A percentile compares a stretch with the other conserved stretches of the same genome.
Evolutionary conservation across 257 asterid species (phyloP).

Genomic region (Plantago elongata): DNA sequence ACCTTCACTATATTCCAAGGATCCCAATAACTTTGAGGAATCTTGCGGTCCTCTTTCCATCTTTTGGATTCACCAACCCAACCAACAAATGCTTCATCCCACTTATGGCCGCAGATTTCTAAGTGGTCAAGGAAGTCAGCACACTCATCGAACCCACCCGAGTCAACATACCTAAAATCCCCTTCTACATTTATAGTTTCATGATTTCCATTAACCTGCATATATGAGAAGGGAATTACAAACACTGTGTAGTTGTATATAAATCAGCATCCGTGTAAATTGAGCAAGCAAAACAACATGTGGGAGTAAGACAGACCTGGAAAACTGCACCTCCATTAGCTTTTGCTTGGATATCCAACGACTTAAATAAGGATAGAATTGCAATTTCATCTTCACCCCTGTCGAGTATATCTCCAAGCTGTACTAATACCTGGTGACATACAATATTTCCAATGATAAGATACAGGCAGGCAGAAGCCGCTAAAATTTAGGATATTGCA

Average conservation of each 20-base stretch:
- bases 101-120: constrained; percentile 59
- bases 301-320: constrained; percentile 50
- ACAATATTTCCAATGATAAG: constrained; percentile 16
- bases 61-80: constrained; percentile 59
- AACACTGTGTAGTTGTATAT: background rate
- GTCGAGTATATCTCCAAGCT: constrained; percentile 94
- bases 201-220: constrained; percentile 90
- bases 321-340: constrained; percentile 94
- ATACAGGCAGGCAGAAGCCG: constrained; percentile 1
- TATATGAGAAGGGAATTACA: constrained; percentile 10
- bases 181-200: constrained; percentile 98
- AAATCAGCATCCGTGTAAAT: background rate
- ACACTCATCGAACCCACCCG: constrained; percentile 81
- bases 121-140: constrained; percentile 70
- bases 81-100: constrained; percentile 84
- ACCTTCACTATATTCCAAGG: constrained; percentile 89
- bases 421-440: constrained; percentile 63
- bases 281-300: too few species aligned
- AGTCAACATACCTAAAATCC: constrained; percentile 77
- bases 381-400: constrained; percentile 97
- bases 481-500: background rate
- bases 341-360: constrained; percentile 79
- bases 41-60: constrained; percentile 49
- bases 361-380: constrained; percentile 72
- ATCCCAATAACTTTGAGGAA: constrained; percentile 57